These are phyloP conservation scores for Leccinum truebloodii DNA, from an alignment of 768 basidiomycete species.

Conservation along the genomic window DNA sequence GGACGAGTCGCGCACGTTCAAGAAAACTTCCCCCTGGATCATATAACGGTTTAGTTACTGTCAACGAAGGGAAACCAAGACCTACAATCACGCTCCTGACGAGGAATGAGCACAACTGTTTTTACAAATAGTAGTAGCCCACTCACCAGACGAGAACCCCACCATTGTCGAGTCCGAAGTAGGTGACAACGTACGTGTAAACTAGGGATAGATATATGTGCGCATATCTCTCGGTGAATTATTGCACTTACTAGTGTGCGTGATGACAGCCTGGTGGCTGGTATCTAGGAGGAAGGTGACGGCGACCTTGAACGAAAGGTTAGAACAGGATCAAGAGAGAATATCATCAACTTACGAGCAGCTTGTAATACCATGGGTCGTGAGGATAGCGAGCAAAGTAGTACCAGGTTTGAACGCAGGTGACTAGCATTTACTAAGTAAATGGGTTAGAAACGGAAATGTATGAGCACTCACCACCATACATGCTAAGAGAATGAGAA, in stretches of 20 bases:
- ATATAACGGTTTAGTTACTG: constrained; percentile 7
- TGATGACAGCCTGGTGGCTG: constrained; percentile 53
- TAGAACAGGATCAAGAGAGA: background rate
- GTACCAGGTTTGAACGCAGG: constrained; percentile 54
- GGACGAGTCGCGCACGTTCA: constrained; percentile 38
- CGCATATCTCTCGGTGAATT: background rate
- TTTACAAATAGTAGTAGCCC: background rate
- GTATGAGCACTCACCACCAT: constrained; percentile 44
- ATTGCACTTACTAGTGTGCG: constrained; percentile 44
- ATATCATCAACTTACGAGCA: constrained; percentile 38
- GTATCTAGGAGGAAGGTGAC: constrained; percentile 52
- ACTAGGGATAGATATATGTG: constrained; percentile 31
- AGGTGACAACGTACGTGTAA: constrained; percentile 47
- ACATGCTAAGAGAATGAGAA: constrained; percentile 37
- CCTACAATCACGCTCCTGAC: constrained; percentile 28
- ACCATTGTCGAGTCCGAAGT: constrained; percentile 38
- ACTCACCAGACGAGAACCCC: constrained; percentile 43
- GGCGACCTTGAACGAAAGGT: constrained; percentile 42
- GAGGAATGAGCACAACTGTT: background rate
- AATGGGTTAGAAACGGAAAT: background rate
- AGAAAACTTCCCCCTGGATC: constrained; percentile 47
- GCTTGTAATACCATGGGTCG: constrained; percentile 50
- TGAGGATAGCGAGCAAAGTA: constrained; percentile 51
- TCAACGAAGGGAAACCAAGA: background rate
- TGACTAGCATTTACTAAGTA: constrained; percentile 40